Evolutionary conservation across 352 stramenopile species (phyloP).

Genomic region (Phytophthora pini): DNA sequence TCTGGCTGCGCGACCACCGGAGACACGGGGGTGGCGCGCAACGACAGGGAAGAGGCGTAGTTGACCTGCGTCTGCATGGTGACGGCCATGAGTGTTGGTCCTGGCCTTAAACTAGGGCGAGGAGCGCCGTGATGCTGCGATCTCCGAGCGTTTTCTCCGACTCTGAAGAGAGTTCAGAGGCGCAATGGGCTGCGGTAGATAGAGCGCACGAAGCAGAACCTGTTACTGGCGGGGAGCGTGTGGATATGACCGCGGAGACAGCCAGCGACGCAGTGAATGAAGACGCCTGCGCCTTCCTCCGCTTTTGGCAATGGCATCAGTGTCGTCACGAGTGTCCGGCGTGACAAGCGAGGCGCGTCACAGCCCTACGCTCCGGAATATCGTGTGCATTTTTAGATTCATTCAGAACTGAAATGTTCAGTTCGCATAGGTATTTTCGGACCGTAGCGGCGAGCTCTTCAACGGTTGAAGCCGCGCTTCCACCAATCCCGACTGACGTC

Average conservation of each 20-base stretch:
- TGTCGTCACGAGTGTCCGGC: constrained; percentile 9
- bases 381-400: neutral
- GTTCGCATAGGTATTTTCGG: neutral
- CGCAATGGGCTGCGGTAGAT: neutral
- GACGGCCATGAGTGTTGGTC: constrained; percentile 25
- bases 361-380: neutral
- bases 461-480: neutral
- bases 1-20: constrained; percentile 3
- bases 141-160: constrained; percentile 1
- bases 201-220: neutral
- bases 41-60: constrained; percentile 29
- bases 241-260: neutral
- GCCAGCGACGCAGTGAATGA: constrained; percentile 1
- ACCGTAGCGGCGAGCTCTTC: neutral
- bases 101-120: neutral
- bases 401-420: neutral
- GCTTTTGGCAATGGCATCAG: constrained; percentile 14
- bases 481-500: constrained; percentile 3
- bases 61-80: constrained; percentile 42
- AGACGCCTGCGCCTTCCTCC: constrained; percentile 7
- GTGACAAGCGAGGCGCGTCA: constrained; percentile 9
- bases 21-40: constrained; percentile 27
- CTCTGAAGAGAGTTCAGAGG: neutral
- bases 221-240: neutral
- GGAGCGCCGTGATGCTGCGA: constrained; percentile 6